Evolutionary conservation across 257 asterid genomes (phyloP), one percentile per base, ranked within the genome.

Genomic region (Solanum clarkiae): DNA sequence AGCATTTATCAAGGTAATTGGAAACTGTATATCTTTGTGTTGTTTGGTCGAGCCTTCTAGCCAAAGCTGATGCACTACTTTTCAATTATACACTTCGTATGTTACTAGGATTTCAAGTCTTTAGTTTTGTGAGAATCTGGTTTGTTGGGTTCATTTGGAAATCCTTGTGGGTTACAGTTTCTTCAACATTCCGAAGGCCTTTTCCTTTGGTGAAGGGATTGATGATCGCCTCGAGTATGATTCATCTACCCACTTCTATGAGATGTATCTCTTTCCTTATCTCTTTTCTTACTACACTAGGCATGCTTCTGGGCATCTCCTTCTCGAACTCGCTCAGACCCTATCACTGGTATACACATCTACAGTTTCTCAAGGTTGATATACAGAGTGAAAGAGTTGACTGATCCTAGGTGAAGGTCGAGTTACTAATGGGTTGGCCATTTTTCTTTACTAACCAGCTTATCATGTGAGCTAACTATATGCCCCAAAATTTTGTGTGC

Each of bases 1-100:
- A 92, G 85, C 98, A 96, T 86, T 88, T 95, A 15, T 95, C 99
- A 63, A 96, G 99, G 99, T 96, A 89, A 11, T 26, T 18, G 55
- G 9, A 79, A 57, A 54, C 80, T 17, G 16, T 49, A 22, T 20
- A 47, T 68, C 17, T 29, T 13, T 57, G 62, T 24, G 59, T 42
- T 12, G 29, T 20, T 82, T 59, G 82, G 62, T 75, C 24, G 15
- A 26, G 44, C 17, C 16, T 51, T 51, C 45, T 24, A 26, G 5
- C 18, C 80, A 11, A 77, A 26, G 65, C 4, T 51, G 63, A 51
- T 77, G 49, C 82, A 51, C 82, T 77, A 9, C 82, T 77, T 75
- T 77, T 77, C 63, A 26, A 51, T 24, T 24, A 13, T 51, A 8
- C 51, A 32, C 45, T 49, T 77, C 49, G 15, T 29, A 49, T 54